Evolutionary conservation across 192 early-diverging fungal species (phyloP), one percentile per base, ranked within the genome.

Genomic region (Rhizophlyctis rosea): DNA sequence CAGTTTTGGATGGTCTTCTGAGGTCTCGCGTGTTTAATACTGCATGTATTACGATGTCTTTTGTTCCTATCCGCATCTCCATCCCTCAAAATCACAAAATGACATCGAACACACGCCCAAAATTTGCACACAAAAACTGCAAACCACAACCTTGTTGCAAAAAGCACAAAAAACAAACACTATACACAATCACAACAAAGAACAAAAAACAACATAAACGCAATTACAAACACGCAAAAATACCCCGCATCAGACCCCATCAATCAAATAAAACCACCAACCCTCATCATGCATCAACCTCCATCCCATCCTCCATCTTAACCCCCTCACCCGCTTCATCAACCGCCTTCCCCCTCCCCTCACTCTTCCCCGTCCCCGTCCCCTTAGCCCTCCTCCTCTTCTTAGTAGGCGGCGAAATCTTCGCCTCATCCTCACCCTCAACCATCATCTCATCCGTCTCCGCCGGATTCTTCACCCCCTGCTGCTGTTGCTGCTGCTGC

Each of bases 161-260:
- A n/a, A n/a, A n/a, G n/a, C n/a, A n/a, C n/a, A n/a, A n/a, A n/a
- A n/a, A n/a, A n/a, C n/a, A n/a, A n/a, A n/a, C n/a, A n/a, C n/a
- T n/a, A n/a, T n/a, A n/a, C n/a, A n/a, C n/a, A n/a, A n/a, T 16
- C 53, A 54, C 18, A 54, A 54, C 16, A 54, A 18, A 54, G n/a
- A 54, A 27, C 28, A 54, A 1, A 54, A 14, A 54, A n/a, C n/a
- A 18, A 54, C 25, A 54, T 16, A 1, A 18, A 0, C 25, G 9
- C 11, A 13, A 54, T 25, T 24, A 13, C 11, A 9, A 13, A 14
- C 14, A 16, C 24, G 52, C 52, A 54, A n/a, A 16, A 18, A n/a
- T 27, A 14, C 53, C 25, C 53, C 53, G 0, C 18, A 23, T 28
- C n/a, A 1, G 0, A 54, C n/a, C n/a, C n/a, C n/a, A n/a, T n/a